Base-by-base conservation (phyloP, 306 rosid genomes). In the Cyamopsis tetragonoloba region DNA sequence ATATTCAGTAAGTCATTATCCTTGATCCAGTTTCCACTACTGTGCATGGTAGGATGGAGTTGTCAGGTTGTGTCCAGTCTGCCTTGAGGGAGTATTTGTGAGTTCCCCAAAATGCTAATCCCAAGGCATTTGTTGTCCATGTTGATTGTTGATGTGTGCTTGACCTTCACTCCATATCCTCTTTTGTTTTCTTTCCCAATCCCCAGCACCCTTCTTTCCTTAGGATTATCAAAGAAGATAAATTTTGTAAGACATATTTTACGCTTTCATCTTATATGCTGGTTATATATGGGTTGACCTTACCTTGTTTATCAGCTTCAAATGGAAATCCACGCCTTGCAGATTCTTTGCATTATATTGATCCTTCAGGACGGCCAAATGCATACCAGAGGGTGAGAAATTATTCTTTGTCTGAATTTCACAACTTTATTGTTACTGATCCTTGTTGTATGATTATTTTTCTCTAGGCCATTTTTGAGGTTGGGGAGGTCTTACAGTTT, bases 261-360 rank as follows among this genome's bases (percentile, higher is more conserved):
- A 72, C 48, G 27, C 46, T 58, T 72, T 4, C 18, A 32, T 62
- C 41, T 31, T 60, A 53, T 48, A 23, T 41, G 39, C 60, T 32
- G 47, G 56, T 71, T 51, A 41, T 66, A 53, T 68, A 48, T 62
- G 61, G 49, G 68, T 54, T 60, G 58, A 38, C 74, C 43, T 6
- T 51, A 69, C 63, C 51, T 73, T 79, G 37, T 65, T 75, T 79
- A 70, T 82, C 92, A 95, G 99, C 99, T 77, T 95, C 99, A 53
- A 95, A 95, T 81, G 99, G 99, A 71, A 95, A 95, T 75, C 86
- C 97, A 43, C 99, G 99, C 62, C 91, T 95, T 68, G 97, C 97
- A 41, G 99, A 95, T 86, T 95, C 99, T 73, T 91, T 95, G 84
- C 99, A 95, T 95, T 95, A 86, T 79, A 88, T 88, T 54, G 99